phyloP scores from a whole-genome alignment of 2,329 filamentous ascomycete species.

The Taxawa tesnikishii region DNA sequence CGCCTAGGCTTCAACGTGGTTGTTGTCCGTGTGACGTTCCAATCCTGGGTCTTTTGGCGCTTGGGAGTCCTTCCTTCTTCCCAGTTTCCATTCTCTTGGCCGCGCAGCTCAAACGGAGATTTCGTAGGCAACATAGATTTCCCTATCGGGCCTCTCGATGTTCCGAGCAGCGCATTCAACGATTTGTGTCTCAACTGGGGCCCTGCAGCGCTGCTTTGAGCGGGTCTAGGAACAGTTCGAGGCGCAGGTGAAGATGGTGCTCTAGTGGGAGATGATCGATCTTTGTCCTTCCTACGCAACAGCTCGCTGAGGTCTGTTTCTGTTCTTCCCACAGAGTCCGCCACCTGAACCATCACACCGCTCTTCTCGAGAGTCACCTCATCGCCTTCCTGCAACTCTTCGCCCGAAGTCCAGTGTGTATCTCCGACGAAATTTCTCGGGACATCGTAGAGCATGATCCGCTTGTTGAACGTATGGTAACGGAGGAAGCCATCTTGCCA shows the following conservation, averaged over 20 bases:
- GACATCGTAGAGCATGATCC: conserved; percentile 82
- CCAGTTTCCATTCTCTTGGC: conserved; percentile 18
- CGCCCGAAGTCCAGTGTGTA: conserved; percentile 62
- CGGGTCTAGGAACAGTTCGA: conserved; percentile 5
- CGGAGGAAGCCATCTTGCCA: conserved; percentile 89
- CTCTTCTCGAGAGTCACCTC: conserved; percentile 69
- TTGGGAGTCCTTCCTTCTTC: conserved; percentile 24
- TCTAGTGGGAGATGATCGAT: conserved; percentile 2
- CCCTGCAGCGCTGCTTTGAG: conserved; percentile 11
- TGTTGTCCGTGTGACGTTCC: conserved; percentile 12
- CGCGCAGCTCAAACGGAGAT: conserved; percentile 54
- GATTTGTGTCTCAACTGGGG: conserved; percentile 43
- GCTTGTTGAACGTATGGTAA: conserved; percentile 83
- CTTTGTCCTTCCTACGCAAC: conserved; percentile 54
- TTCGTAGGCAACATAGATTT: conserved; percentile 44
- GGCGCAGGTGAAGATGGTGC: conserved; percentile 11
- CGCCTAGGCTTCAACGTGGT: conserved; percentile 4
- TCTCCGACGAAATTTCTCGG: conserved; percentile 72
- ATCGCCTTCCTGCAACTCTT: conserved; percentile 65
- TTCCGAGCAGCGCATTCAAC: conserved; percentile 52
- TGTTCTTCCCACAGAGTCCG: conserved; percentile 57
- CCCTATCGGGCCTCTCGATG: conserved; percentile 50
- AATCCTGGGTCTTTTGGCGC: conserved; percentile 20
- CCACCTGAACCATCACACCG: conserved; percentile 66
- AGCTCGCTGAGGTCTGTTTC: conserved; percentile 70